phyloP scores from a whole-genome alignment of 805 yeast genomes.

The Spathaspora girioi region DNA sequence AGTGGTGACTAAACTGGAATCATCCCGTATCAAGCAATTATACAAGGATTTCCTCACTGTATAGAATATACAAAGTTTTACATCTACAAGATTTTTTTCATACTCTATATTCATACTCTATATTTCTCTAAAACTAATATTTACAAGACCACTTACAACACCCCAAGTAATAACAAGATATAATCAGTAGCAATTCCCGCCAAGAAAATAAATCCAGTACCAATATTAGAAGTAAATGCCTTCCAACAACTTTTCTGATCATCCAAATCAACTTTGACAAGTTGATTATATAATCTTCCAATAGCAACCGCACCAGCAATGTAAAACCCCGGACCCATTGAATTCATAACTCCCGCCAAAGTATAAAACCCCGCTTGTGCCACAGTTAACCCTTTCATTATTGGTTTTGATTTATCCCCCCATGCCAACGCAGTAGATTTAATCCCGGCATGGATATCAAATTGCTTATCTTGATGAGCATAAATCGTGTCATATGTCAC shows the following conservation, averaged over 20 bases:
- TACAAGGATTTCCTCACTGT: slow-evolving; percentile 1
- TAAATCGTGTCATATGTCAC: slow-evolving; percentile 94
- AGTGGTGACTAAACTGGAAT: slow-evolving; percentile 26
- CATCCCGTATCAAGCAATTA: slow-evolving; percentile 4
- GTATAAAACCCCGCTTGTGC: slow-evolving; percentile 66
- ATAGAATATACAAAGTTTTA: neutral
- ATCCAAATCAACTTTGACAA: slow-evolving; percentile 71
- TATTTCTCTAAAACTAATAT: too few relatives aligned
- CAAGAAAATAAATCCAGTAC: slow-evolving; percentile 68
- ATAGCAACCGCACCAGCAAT: slow-evolving; percentile 65
- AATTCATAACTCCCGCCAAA: slow-evolving; percentile 67
- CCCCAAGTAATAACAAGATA: slow-evolving; percentile 45
- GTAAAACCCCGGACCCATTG: slow-evolving; percentile 85
- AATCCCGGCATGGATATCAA: slow-evolving; percentile 86
- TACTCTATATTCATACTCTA: neutral
- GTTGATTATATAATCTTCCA: slow-evolving; percentile 64
- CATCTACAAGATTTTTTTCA: too few relatives aligned
- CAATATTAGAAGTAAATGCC: slow-evolving; percentile 71
- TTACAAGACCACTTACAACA: slow-evolving; percentile 21
- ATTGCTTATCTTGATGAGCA: slow-evolving; percentile 94
- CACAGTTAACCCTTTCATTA: slow-evolving; percentile 58
- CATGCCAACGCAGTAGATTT: slow-evolving; percentile 94
- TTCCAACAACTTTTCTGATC: slow-evolving; percentile 80
- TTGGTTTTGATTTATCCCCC: slow-evolving; percentile 75
- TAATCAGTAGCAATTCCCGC: slow-evolving; percentile 67